phyloP scores from a whole-genome alignment of 2,329 filamentous ascomycete genomes.

The Hirsutella minnesotensis region DNA sequence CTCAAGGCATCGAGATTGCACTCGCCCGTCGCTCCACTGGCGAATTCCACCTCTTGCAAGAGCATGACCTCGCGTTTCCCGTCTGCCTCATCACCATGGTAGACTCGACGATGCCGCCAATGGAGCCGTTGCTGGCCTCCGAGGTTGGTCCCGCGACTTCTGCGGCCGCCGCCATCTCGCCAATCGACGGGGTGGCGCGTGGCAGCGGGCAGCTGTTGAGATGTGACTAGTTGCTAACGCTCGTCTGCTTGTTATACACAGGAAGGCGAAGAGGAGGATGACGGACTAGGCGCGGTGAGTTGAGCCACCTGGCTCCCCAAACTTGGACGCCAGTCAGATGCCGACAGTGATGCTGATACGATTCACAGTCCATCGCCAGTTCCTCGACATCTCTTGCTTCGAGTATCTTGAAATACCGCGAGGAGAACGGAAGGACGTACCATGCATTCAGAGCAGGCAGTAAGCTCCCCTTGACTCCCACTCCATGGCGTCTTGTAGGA shows the following conservation, averaged over 20 bases:
- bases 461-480: constrained; percentile 2
- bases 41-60: neutral
- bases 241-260: neutral
- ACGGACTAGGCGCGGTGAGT: constrained; percentile 3
- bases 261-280: constrained; percentile 3
- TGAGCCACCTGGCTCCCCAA: neutral
- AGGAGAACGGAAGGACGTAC: constrained; percentile 26
- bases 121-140: constrained; percentile 3
- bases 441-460: constrained; percentile 20
- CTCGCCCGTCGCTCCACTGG: neutral
- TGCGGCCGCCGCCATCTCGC: neutral
- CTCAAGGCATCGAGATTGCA: neutral
- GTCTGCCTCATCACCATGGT: neutral
- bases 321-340: no score
- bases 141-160: constrained; percentile 1
- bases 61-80: neutral
- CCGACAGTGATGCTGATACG: neutral
- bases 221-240: neutral
- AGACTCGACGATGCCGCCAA: neutral
- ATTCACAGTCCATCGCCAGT: constrained; percentile 3
- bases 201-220: neutral
- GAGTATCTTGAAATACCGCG: constrained; percentile 22
- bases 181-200: neutral
- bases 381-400: constrained; percentile 17
- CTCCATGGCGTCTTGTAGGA: neutral